A percentile compares a stretch with the other conserved stretches of the same genome.
Evolutionary conservation across 1,139 yeast species (phyloP).

Genomic region (Candida dubliniensis): DNA sequence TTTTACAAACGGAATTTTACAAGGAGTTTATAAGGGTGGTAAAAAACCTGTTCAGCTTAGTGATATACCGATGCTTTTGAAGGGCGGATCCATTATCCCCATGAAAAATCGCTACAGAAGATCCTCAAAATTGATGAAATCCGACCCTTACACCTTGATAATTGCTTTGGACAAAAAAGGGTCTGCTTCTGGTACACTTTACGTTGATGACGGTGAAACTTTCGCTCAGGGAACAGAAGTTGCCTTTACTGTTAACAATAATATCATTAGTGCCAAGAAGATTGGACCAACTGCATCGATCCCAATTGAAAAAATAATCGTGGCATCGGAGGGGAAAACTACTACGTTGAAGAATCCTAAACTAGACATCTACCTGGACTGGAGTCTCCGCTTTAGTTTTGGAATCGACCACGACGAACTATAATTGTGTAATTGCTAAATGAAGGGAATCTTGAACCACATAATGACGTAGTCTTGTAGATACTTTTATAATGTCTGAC

Average conservation of each 20-base stretch:
- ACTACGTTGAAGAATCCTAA: constrained; percentile 54
- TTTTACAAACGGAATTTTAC: constrained; percentile 38
- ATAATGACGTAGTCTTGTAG: constrained; percentile 29
- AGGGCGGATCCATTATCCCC: constrained; percentile 75
- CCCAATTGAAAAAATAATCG: not conserved
- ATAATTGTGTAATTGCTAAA: constrained; percentile 5
- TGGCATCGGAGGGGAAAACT: not conserved
- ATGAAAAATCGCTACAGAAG: constrained; percentile 77
- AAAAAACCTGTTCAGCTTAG: constrained; percentile 28
- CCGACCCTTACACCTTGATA: constrained; percentile 81
- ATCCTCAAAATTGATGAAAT: constrained; percentile 69
- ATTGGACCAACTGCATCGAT: not conserved
- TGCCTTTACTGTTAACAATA: constrained; percentile 28
- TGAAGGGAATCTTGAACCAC: constrained; percentile 14
- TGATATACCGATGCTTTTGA: constrained; percentile 69
- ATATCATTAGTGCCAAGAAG: not conserved
- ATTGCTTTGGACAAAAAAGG: constrained; percentile 57
- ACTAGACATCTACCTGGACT: constrained; percentile 21
- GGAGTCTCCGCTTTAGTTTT: not conserved
- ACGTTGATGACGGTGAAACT: constrained; percentile 69
- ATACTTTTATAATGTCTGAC: constrained; percentile 38
- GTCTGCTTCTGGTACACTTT: constrained; percentile 54
- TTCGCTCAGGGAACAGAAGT: constrained; percentile 56
- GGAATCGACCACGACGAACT: constrained; percentile 30
- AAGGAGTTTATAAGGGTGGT: not conserved